Percentiles rank a stretch among this genome's conserved stretches.
phyloP scores from a whole-genome alignment of 805 yeast genomes.

The Nakazawaea peltata region DNA sequence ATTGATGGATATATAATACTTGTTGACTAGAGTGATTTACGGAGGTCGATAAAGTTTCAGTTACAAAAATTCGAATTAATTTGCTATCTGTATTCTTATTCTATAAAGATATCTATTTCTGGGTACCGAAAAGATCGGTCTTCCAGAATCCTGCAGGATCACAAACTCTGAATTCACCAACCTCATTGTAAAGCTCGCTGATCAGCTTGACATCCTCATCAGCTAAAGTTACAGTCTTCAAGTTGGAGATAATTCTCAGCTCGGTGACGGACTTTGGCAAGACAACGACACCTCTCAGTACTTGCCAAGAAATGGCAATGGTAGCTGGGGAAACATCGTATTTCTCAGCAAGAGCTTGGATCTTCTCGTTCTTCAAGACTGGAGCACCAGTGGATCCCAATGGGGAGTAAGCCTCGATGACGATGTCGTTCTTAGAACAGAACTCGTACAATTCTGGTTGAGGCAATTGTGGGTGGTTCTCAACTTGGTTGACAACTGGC shows the following conservation, averaged over 20 bases:
- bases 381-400: conserved; percentile 57
- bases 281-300: conserved; percentile 46
- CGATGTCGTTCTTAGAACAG: conserved; percentile 43
- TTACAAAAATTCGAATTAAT: background rate
- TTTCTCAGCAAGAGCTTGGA: conserved; percentile 36
- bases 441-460: conserved; percentile 50
- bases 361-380: conserved; percentile 32
- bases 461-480: conserved; percentile 63
- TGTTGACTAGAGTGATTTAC: no score
- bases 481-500: conserved; percentile 73
- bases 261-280: conserved; percentile 42
- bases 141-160: conserved; percentile 8
- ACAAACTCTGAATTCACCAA: conserved; percentile 19
- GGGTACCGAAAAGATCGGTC: conserved; percentile 7
- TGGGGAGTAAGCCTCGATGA: conserved; percentile 72
- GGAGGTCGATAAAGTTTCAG: no score
- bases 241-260: conserved; percentile 31
- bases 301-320: conserved; percentile 50
- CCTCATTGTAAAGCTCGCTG: conserved; percentile 19
- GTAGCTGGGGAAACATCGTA: conserved; percentile 38
- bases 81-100: no score
- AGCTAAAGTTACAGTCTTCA: conserved; percentile 23
- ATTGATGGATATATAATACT: no score
- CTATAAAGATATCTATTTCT: no score
- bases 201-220: conserved; percentile 28